phyloP scores from a whole-genome alignment of 2,329 filamentous ascomycete genomes.

The Malbranchea cinnamomea region DNA sequence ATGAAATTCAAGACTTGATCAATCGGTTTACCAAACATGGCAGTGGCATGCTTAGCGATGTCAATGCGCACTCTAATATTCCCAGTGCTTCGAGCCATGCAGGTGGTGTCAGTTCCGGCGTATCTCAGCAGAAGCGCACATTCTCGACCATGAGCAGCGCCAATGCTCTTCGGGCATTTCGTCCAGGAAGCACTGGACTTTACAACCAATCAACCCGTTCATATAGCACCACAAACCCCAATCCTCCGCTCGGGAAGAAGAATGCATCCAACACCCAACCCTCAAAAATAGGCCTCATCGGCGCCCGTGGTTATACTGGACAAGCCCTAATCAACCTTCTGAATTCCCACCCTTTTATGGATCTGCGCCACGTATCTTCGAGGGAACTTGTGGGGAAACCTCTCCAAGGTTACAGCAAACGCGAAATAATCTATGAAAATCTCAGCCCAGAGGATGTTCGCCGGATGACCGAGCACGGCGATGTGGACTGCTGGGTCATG shows the following conservation, averaged over 20 bases:
- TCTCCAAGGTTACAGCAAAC: slow-evolving; percentile 80
- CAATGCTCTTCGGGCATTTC: slow-evolving; percentile 23
- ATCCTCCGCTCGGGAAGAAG: slow-evolving; percentile 77
- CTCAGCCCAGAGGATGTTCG: slow-evolving; percentile 73
- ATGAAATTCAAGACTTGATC: slow-evolving; percentile 71
- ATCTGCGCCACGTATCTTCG: slow-evolving; percentile 81
- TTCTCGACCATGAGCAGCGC: slow-evolving; percentile 44
- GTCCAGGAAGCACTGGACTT: slow-evolving; percentile 15
- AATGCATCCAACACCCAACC: slow-evolving; percentile 70
- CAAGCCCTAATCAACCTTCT: slow-evolving; percentile 79
- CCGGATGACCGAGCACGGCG: slow-evolving; percentile 65
- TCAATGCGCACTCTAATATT: slow-evolving; percentile 74
- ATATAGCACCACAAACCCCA: slow-evolving; percentile 42
- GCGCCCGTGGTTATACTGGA: slow-evolving; percentile 85
- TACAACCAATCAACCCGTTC: slow-evolving; percentile 22
- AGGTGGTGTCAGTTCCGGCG: slow-evolving; percentile 34
- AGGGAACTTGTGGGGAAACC: slow-evolving; percentile 79
- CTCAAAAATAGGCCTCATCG: slow-evolving; percentile 72
- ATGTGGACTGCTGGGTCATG: slow-evolving; percentile 96
- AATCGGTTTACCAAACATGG: slow-evolving; percentile 72
- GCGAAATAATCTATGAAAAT: slow-evolving; percentile 84
- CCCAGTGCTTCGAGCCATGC: slow-evolving; percentile 49
- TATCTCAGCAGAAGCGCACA: slow-evolving; percentile 45
- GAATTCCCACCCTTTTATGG: slow-evolving; percentile 77
- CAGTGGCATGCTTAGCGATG: slow-evolving; percentile 73